Conservation (phyloP, 306 rosid genomes). For the Heteromeles arbutifolia region DNA sequence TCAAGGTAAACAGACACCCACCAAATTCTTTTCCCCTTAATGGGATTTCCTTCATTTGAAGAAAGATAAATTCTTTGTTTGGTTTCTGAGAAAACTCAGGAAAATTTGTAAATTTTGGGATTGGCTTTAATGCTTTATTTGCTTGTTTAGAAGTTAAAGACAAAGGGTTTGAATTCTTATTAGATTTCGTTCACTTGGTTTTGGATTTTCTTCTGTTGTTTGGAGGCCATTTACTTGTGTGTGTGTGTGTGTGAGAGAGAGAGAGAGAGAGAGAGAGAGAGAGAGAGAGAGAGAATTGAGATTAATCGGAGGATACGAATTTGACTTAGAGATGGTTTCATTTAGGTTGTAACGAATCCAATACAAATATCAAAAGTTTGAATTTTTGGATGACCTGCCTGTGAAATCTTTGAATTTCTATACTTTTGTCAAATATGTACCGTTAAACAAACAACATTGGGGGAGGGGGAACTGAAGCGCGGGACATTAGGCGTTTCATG, state of each 20-base stretch:
- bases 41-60: not conserved
- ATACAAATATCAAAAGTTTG: not conserved
- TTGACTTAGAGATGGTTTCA: not conserved
- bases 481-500: not conserved
- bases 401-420: not conserved
- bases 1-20: conserved; percentile 35
- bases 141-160: not conserved
- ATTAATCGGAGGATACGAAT: not conserved
- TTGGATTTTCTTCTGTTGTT: not conserved
- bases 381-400: not conserved
- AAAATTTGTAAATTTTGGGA: not conserved
- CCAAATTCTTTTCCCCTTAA: not conserved
- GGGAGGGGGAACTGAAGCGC: not conserved
- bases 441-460: not conserved
- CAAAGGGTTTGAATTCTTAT: not conserved
- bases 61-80: not conserved
- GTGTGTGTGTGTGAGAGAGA: not conserved
- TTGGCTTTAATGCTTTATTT: not conserved
- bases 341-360: not conserved
- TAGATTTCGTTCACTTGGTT: not conserved
- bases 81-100: not conserved
- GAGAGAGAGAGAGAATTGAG: not conserved
- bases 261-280: not conserved
- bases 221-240: not conserved
- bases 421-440: not conserved